Percentiles rank a stretch among this genome's conserved stretches.
These are phyloP conservation scores for Chrysosphaeria jannelii DNA, from an alignment of 2,329 filamentous ascomycete genomes.

Conservation along the genomic window DNA sequence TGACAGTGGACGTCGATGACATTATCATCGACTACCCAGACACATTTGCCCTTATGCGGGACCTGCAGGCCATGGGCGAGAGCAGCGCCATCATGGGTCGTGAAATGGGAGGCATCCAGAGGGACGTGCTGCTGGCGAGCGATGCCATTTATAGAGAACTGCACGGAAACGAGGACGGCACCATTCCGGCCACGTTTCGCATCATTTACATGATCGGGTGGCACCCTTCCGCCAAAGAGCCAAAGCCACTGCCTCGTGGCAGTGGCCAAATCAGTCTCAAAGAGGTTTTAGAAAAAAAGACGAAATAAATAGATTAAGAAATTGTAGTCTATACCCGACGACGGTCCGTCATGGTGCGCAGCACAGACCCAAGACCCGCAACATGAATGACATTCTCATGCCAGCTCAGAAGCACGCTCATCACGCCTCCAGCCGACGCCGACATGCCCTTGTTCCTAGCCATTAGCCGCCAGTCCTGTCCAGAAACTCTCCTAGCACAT, in stretches of 20 bases:
- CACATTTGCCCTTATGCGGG: constrained; percentile 69
- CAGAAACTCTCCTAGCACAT: constrained; percentile 15
- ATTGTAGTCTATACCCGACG: constrained; percentile 39
- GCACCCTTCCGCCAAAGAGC: constrained; percentile 53
- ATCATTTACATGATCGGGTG: constrained; percentile 98
- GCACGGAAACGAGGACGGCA: constrained; percentile 53
- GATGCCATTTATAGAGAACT: constrained; percentile 71
- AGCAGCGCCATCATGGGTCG: constrained; percentile 66
- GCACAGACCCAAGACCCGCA: constrained; percentile 70
- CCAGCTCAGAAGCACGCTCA: constrained; percentile 95
- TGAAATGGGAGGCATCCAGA: constrained; percentile 45
- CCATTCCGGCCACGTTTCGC: constrained; percentile 69
- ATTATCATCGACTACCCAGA: constrained; percentile 87
- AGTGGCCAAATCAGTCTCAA: constrained; percentile 72
- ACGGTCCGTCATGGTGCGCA: constrained; percentile 86
- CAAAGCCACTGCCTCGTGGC: constrained; percentile 51
- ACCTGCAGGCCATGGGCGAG: constrained; percentile 91
- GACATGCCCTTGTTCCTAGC: constrained; percentile 75
- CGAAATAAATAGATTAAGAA: constrained; percentile 1
- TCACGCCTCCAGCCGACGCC: constrained; percentile 46
- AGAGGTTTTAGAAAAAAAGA: constrained; percentile 31
- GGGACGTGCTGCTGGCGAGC: constrained; percentile 63
- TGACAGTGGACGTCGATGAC: constrained; percentile 92
- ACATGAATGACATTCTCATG: constrained; percentile 96
- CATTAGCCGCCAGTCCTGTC: background rate